Evolutionary conservation across 441 rosid genomes (phyloP).

Genomic region (Adansonia madagascariensis): DNA sequence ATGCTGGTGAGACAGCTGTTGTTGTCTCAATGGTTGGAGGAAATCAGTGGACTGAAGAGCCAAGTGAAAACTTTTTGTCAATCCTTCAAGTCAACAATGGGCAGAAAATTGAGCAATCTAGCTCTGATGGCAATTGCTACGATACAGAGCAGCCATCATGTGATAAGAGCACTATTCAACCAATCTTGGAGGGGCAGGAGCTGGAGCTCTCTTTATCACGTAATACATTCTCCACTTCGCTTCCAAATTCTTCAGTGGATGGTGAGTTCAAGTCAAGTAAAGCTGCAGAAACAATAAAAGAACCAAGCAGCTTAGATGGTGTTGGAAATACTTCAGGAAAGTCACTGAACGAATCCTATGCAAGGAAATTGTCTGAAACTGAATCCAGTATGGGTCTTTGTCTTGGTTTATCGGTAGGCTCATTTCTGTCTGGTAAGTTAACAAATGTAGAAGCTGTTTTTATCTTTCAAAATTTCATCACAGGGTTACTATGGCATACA

Average conservation of each 20-base stretch:
- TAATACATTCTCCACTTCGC: constrained; percentile 45
- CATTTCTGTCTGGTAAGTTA: constrained; percentile 48
- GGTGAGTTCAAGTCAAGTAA: constrained; percentile 43
- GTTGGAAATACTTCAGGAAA: constrained; percentile 37
- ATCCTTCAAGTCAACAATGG: constrained; percentile 43
- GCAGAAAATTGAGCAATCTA: constrained; percentile 36
- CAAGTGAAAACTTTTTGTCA: constrained; percentile 45
- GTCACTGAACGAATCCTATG: constrained; percentile 32
- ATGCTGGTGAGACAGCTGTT: constrained; percentile 93
- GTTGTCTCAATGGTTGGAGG: constrained; percentile 82
- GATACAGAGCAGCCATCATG: constrained; percentile 34
- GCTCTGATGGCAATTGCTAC: constrained; percentile 37
- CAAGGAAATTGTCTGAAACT: constrained; percentile 36
- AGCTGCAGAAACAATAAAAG: constrained; percentile 40
- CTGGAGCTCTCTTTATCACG: constrained; percentile 57
- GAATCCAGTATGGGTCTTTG: constrained; percentile 46
- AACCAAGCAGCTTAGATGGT: constrained; percentile 37
- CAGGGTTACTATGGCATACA: neutral
- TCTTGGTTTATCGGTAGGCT: constrained; percentile 53
- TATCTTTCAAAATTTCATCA: constrained; percentile 1
- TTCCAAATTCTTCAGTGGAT: constrained; percentile 39
- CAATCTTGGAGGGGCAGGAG: constrained; percentile 38
- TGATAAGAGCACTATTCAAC: constrained; percentile 41
- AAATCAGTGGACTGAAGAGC: constrained; percentile 48
- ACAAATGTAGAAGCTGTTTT: constrained; percentile 8